These are phyloP conservation scores for maize (Zea mays) DNA, from an alignment of 176 grass and related monocot species.

Conservation along the genomic window DNA sequence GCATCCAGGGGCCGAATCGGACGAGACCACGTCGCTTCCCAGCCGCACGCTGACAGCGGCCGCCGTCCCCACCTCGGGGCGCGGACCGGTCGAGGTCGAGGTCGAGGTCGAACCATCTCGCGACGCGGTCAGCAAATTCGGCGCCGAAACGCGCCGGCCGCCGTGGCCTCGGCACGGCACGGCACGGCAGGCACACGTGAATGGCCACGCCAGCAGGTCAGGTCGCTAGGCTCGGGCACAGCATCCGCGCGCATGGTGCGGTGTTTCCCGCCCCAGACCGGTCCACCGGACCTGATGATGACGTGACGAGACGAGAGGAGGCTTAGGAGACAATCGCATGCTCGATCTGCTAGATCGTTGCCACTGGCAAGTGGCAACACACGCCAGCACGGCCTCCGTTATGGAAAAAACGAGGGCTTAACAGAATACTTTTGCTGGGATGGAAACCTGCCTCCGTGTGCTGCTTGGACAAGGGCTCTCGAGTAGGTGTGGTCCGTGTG, in stretches of 20 bases:
- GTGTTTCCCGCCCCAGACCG: too few relatives aligned
- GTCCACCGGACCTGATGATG: too few relatives aligned
- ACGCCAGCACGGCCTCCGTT: too few relatives aligned
- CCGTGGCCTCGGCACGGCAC: not conserved
- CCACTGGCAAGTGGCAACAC: too few relatives aligned
- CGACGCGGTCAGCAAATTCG: slow-evolving; percentile 1
- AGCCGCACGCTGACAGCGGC: not conserved
- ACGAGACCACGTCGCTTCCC: slow-evolving; percentile 2
- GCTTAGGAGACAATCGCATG: too few relatives aligned
- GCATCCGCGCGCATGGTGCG: too few relatives aligned
- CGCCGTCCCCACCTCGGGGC: not conserved
- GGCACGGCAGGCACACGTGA: slow-evolving; percentile 3
- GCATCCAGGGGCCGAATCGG: slow-evolving; percentile 13
- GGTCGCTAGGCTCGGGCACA: not conserved
- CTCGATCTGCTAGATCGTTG: too few relatives aligned
- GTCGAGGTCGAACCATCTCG: not conserved
- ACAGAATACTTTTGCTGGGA: not conserved
- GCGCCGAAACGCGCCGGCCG: slow-evolving; percentile 10
- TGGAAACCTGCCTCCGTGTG: not conserved
- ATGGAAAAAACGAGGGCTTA: too few relatives aligned
- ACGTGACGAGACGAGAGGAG: too few relatives aligned
- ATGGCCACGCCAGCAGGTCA: not conserved
- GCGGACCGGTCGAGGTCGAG: not conserved
- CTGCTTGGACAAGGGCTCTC: too few relatives aligned
- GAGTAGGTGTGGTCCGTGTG: too few relatives aligned